Conservation (phyloP, 768 basidiomycete genomes). For the Porphyrellus cyaneotinctus region DNA sequence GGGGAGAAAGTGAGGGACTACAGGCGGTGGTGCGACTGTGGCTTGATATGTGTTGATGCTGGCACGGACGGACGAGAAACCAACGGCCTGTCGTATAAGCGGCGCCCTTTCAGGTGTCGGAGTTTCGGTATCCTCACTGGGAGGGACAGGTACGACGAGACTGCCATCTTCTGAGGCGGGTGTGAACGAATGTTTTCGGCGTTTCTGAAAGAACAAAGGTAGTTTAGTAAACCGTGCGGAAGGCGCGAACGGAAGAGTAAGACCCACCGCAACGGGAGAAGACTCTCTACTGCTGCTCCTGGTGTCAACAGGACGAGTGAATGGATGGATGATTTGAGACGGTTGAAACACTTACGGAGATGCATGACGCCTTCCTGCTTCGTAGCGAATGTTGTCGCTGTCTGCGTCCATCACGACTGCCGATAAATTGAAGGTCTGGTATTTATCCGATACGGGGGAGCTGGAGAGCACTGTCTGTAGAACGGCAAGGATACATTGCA, state of each 20-base stretch:
- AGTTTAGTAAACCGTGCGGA: neutral
- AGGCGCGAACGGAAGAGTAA: neutral
- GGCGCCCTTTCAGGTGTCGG: conserved; percentile 46
- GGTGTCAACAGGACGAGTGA: conserved; percentile 10
- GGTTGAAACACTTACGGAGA: conserved; percentile 34
- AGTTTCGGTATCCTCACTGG: conserved; percentile 38
- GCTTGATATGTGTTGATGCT: conserved; percentile 31
- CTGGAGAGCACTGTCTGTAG: neutral
- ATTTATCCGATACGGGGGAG: neutral
- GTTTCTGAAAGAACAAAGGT: conserved; percentile 28
- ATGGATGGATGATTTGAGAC: neutral
- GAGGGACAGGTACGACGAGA: conserved; percentile 35
- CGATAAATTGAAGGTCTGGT: neutral
- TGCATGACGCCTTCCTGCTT: conserved; percentile 33
- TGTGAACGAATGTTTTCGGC: conserved; percentile 46
- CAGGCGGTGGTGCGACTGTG: conserved; percentile 18
- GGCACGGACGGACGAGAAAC: conserved; percentile 37
- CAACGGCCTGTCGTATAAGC: conserved; percentile 57
- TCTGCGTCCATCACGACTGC: conserved; percentile 5
- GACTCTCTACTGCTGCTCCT: conserved; percentile 62
- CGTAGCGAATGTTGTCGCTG: conserved; percentile 20
- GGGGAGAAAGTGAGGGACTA: conserved; percentile 44
- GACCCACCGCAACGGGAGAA: conserved; percentile 45
- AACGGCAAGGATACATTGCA: conserved; percentile 11
- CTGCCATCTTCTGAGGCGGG: conserved; percentile 52